phyloP scores from a whole-genome alignment of 2,329 filamentous ascomycete species.

The Triangularia verruculosa region DNA sequence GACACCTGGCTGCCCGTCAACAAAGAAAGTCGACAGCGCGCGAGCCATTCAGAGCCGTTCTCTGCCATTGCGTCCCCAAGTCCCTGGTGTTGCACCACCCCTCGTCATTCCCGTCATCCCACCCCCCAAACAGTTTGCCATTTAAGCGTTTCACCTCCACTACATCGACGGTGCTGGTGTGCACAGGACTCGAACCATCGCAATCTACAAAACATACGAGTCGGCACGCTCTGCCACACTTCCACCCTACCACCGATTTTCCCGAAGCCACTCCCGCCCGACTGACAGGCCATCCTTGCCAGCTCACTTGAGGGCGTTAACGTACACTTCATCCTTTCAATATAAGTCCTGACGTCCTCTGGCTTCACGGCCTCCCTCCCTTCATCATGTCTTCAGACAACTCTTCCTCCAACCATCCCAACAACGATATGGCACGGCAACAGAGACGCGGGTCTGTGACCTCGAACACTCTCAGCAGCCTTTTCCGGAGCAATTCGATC shows the following conservation, averaged over 20 bases:
- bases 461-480: conserved; percentile 53
- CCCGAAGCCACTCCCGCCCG: neutral
- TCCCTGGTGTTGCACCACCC: conserved; percentile 16
- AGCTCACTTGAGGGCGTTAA: conserved; percentile 6
- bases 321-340: conserved; percentile 4
- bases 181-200: conserved; percentile 24
- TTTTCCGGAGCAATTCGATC: conserved; percentile 58
- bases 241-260: neutral
- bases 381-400: conserved; percentile 33
- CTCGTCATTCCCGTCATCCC: conserved; percentile 23
- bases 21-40: neutral
- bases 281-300: conserved; percentile 14
- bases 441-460: conserved; percentile 51
- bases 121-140: conserved; percentile 19
- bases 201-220: conserved; percentile 26
- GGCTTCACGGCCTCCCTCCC: neutral
- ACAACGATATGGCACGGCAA: conserved; percentile 26
- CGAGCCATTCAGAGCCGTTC: neutral
- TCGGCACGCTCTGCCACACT: conserved; percentile 2
- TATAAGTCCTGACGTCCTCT: conserved; percentile 14
- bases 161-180: conserved; percentile 10
- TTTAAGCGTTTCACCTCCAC: conserved; percentile 27
- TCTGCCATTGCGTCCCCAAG: neutral
- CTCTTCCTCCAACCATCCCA: conserved; percentile 33
- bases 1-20: conserved; percentile 1